These are phyloP conservation scores for Maudiozyma barnettii DNA, from an alignment of 805 yeast genomes.

Conservation along the genomic window DNA sequence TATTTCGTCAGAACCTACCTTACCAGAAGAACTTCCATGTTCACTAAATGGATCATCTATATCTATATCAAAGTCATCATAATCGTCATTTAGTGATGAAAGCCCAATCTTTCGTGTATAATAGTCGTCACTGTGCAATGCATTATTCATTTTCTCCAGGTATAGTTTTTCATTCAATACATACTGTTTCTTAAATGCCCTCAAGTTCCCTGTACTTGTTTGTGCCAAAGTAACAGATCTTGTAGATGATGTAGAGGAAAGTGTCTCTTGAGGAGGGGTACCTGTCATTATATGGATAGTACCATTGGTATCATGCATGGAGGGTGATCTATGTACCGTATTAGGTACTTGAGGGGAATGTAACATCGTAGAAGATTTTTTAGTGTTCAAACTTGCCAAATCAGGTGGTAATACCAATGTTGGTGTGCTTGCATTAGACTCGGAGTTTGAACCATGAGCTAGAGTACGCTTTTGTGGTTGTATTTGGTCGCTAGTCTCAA, in stretches of 20 bases:
- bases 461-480: slow-evolving; percentile 5
- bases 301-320: neutral
- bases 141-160: slow-evolving; percentile 51
- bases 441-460: slow-evolving; percentile 3
- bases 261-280: slow-evolving; percentile 1
- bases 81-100: slow-evolving; percentile 29
- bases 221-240: neutral
- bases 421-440: slow-evolving; percentile 12
- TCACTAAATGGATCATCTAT: slow-evolving; percentile 14
- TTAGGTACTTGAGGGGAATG: slow-evolving; percentile 4
- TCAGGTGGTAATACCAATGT: slow-evolving; percentile 22
- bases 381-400: slow-evolving; percentile 17
- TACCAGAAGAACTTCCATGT: neutral
- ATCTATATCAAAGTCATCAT: slow-evolving; percentile 18
- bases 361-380: slow-evolving; percentile 15
- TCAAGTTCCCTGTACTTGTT: slow-evolving; percentile 3
- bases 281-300: neutral
- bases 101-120: slow-evolving; percentile 56
- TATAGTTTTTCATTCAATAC: slow-evolving; percentile 57
- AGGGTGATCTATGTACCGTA: neutral
- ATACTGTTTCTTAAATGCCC: slow-evolving; percentile 24
- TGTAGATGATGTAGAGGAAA: slow-evolving; percentile 4
- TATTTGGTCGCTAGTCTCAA: neutral
- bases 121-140: slow-evolving; percentile 61
- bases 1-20: slow-evolving; percentile 11